These are phyloP conservation scores for Plenodomus tracheiphilus DNA, from an alignment of 2,329 filamentous ascomycete genomes.

Conservation along the genomic window DNA sequence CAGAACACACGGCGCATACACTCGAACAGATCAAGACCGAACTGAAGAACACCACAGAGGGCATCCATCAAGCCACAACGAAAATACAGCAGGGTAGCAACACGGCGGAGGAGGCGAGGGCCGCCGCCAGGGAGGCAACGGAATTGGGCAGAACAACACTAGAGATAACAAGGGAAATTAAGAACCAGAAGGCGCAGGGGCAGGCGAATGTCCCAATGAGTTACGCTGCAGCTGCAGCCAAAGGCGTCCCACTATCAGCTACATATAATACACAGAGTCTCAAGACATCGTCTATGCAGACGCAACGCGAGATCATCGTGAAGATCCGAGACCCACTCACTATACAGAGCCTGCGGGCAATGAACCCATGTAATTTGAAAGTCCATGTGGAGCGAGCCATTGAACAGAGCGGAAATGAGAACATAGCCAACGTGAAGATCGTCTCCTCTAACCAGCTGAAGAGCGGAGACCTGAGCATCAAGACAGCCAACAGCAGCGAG, in stretches of 20 bases:
- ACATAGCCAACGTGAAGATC: slow-evolving; percentile 18
- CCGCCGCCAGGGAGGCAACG: no score
- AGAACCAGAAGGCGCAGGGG: slow-evolving; percentile 7
- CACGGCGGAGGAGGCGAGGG: slow-evolving; percentile 13
- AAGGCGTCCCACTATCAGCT: slow-evolving; percentile 8
- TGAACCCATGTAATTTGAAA: slow-evolving; percentile 16
- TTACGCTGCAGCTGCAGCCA: slow-evolving; percentile 15
- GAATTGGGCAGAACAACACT: slow-evolving; percentile 10
- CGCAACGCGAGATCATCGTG: no score
- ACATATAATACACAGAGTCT: slow-evolving; percentile 20
- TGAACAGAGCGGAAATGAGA: slow-evolving; percentile 18
- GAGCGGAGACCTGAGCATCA: no score
- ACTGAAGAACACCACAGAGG: slow-evolving; percentile 7
- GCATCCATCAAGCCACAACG: slow-evolving; percentile 5
- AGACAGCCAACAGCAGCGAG: no score
- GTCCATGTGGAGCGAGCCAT: slow-evolving; percentile 17
- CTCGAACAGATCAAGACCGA: slow-evolving; percentile 14
- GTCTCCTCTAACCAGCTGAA: slow-evolving; percentile 22
- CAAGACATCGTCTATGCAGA: slow-evolving; percentile 10
- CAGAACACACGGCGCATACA: no score
- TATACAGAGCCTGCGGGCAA: no score
- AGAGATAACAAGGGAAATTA: slow-evolving; percentile 13
- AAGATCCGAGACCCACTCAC: no score
- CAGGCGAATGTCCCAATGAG: slow-evolving; percentile 5
- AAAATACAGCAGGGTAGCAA: slow-evolving; percentile 13